Evolutionary conservation across 805 yeast species (phyloP).

Genomic region (Candida gorgasii): DNA sequence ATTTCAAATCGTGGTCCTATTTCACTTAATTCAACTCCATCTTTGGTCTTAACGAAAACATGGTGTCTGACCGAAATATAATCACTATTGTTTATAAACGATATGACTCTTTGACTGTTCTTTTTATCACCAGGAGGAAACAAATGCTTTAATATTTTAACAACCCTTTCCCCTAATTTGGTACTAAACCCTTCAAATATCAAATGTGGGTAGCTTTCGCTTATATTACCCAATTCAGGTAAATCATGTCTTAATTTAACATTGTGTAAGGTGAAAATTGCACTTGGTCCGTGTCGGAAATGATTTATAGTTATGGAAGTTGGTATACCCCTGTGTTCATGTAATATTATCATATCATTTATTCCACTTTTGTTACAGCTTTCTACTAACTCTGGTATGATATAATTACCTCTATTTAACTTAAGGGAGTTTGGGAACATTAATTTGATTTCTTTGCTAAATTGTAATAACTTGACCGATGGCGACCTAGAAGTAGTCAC

Average conservation of each 20-base stretch:
- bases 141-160: constrained; percentile 75
- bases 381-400: constrained; percentile 79
- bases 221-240: constrained; percentile 77
- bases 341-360: constrained; percentile 81
- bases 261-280: constrained; percentile 89
- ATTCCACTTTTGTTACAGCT: constrained; percentile 81
- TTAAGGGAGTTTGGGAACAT: constrained; percentile 88
- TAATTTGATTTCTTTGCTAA: constrained; percentile 87
- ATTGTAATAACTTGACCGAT: constrained; percentile 79
- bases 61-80: constrained; percentile 95
- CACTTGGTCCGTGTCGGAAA: constrained; percentile 98
- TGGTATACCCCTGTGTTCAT: constrained; percentile 98
- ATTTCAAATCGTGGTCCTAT: constrained; percentile 99
- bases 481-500: constrained; percentile 96
- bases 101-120: constrained; percentile 87
- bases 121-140: constrained; percentile 97
- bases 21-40: constrained; percentile 88
- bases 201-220: constrained; percentile 92
- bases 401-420: constrained; percentile 89
- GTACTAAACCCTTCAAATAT: constrained; percentile 88
- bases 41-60: constrained; percentile 85
- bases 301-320: constrained; percentile 90
- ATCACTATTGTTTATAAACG: constrained; percentile 88
- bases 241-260: constrained; percentile 94
- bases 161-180: constrained; percentile 80